Base-by-base conservation (phyloP, 257 asterid genomes). In the Fraxinus excelsior region DNA sequence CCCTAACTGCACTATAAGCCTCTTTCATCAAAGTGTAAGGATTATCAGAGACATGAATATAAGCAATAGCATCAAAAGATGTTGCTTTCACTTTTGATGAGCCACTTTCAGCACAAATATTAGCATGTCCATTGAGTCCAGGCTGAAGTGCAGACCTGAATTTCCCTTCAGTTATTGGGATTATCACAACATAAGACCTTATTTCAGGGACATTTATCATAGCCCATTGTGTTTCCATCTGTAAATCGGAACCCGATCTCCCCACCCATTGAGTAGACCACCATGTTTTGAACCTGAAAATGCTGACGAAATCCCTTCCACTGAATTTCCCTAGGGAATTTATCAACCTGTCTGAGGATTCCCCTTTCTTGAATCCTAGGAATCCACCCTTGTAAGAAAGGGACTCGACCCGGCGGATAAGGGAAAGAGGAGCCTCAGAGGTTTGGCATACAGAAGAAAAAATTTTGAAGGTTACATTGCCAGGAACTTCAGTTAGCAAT, bases 181-280 rank as follows among this genome's bases (percentile, higher is more conserved):
- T 13, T 6, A 81, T 77, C 0, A 81, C 49, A 38, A 74, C 82
- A 26, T 73, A 81, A 3, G 82, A 64, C 46, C 31, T 73, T 2
- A 68, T 81, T 76, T 81, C 83, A 4, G 80, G 85, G 46, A 81
- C 79, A 35, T 38, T 73, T 14, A 81, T n/a, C 73, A 81, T 73
- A 53, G 53, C 73, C 84, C 84, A 81, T 42, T 81, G 84, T 21
- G 84, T 81, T 16, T 81, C 84, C 81, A 76, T 76, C 84, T 81
- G 84, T n/a, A 81, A 44, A 71, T 81, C 81, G 1, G 84, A 81
- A 0, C 84, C 84, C 14, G 81, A 81, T 6, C 21, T 76, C 3
- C 84, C 84, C 2, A 76, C 76, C 84, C 84, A 81, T 26, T 81
- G 84, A 32, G 84, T 81, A 14, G 84, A 81, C 84, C 84, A 81